Evolutionary conservation across 202 grass and related monocot species (phyloP), one percentile per base, ranked within the genome.

Genomic region (Carex arenaria): DNA sequence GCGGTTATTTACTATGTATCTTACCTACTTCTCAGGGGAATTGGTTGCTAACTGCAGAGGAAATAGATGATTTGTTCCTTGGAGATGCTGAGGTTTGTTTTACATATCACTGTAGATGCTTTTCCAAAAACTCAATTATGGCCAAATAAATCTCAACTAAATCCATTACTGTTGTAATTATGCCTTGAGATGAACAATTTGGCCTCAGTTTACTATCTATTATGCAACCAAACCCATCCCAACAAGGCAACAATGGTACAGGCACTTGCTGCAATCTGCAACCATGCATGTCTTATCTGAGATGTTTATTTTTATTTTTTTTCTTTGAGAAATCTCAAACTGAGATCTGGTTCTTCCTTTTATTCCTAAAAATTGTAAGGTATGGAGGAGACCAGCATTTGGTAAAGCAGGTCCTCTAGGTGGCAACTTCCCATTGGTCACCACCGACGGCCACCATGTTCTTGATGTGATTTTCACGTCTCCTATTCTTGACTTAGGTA

Each of bases 401-500:
- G 92, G 95, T 56, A 90, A 73, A 61, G 87, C 92, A 4, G 89
- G 70, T n/a, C 95, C 95, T 66, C 74, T 90, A 0, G 95, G 92
- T 23, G 95, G 95, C 20, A 85, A 95, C 36, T 94, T 90, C 45
- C 95, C 95, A 4, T 83, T 98, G 36, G 90, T 93, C 36, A 98
- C 92, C 14, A 98, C 85, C 63, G 92, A 91, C 77, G 90, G 92
- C 1, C 89, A 94, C 86, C 86, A 88, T 36, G 61, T 98, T 38
- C 92, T 98, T 54, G 92, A 98, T 89, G 87, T 98, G 36, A 91
- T 98, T 78, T 95, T 98, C 76, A 95, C 95, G 8, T 94, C 92
- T 61, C 90, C 84, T 7, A 93, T 98, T 51, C 26, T 53, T 13
- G 86, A 98, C 82, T 83, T 98, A 79, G 92, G 90, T 98, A 91